A percentile compares a stretch with the other conserved stretches of the same genome.
These are phyloP conservation scores for Debaryomyces coudertii DNA, from an alignment of 1,139 yeast genomes.

Conservation along the genomic window DNA sequence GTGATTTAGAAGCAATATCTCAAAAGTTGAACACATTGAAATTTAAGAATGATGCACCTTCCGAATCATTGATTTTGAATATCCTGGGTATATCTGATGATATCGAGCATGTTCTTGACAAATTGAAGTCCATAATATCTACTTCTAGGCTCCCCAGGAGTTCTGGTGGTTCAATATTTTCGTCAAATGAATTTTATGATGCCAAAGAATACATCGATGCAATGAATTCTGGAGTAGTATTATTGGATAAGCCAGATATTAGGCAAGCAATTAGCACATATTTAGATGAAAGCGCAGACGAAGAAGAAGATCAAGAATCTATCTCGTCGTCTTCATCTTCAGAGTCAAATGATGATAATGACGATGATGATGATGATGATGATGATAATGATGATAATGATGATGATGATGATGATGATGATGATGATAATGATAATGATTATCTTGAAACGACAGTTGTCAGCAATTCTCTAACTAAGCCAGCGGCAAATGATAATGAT, in stretches of 20 bases:
- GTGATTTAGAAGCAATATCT: conserved; percentile 24
- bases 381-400: too few relatives aligned
- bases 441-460: not conserved
- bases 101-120: conserved; percentile 22
- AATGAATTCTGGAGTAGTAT: conserved; percentile 38
- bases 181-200: conserved; percentile 59
- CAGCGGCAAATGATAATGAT: conserved; percentile 24
- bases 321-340: conserved; percentile 17
- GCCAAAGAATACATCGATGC: conserved; percentile 62
- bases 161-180: conserved; percentile 28
- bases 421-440: conserved; percentile 9
- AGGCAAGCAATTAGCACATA: conserved; percentile 4
- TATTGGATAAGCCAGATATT: conserved; percentile 25
- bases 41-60: conserved; percentile 16
- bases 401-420: too few relatives aligned
- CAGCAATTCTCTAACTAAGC: not conserved
- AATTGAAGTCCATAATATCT: conserved; percentile 13
- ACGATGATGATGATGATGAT: too few relatives aligned
- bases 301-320: conserved; percentile 17
- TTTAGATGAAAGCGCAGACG: conserved; percentile 15
- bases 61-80: conserved; percentile 16
- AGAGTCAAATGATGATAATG: conserved; percentile 11
- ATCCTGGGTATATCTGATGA: conserved; percentile 23
- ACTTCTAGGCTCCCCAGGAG: conserved; percentile 10
- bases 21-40: conserved; percentile 28